Conservation (phyloP, 805 yeast genomes). For the Pichia nakasei region DNA sequence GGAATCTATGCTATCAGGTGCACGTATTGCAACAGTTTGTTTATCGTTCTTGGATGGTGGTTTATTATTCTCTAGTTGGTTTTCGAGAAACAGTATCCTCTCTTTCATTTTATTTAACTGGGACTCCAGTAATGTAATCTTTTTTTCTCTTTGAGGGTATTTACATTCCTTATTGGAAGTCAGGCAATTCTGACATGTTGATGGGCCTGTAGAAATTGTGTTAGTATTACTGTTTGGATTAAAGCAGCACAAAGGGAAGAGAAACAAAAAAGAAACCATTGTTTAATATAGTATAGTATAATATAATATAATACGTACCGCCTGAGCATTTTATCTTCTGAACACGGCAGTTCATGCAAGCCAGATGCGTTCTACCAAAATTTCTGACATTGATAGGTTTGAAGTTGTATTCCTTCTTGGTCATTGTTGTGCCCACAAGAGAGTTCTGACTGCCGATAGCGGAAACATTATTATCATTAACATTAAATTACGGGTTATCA, state of each 20-base stretch:
- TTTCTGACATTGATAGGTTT: slow-evolving; percentile 5
- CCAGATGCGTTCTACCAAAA: slow-evolving; percentile 22
- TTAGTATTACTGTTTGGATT: neutral
- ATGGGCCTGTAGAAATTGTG: slow-evolving; percentile 2
- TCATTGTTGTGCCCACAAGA: neutral
- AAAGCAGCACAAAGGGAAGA: too few relatives aligned
- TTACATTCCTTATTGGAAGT: slow-evolving; percentile 12
- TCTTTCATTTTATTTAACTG: slow-evolving; percentile 12
- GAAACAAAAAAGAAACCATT: too few relatives aligned
- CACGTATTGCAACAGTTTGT: too few relatives aligned
- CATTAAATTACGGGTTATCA: too few relatives aligned
- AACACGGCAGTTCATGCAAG: slow-evolving; percentile 38
- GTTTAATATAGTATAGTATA: too few relatives aligned
- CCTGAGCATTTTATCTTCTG: slow-evolving; percentile 44
- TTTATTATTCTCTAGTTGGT: neutral
- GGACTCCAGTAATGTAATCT: slow-evolving; percentile 15
- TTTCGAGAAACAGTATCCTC: slow-evolving; percentile 12
- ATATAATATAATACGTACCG: slow-evolving; percentile 1
- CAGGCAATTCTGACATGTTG: slow-evolving; percentile 14
- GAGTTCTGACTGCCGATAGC: neutral
- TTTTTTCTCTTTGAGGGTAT: slow-evolving; percentile 16
- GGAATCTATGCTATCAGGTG: too few relatives aligned
- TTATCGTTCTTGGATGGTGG: neutral
- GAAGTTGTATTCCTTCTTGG: neutral
- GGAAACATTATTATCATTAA: too few relatives aligned